These are phyloP conservation scores for Sonneratia alba DNA, from an alignment of 345 rosid species.

Conservation along the genomic window DNA sequence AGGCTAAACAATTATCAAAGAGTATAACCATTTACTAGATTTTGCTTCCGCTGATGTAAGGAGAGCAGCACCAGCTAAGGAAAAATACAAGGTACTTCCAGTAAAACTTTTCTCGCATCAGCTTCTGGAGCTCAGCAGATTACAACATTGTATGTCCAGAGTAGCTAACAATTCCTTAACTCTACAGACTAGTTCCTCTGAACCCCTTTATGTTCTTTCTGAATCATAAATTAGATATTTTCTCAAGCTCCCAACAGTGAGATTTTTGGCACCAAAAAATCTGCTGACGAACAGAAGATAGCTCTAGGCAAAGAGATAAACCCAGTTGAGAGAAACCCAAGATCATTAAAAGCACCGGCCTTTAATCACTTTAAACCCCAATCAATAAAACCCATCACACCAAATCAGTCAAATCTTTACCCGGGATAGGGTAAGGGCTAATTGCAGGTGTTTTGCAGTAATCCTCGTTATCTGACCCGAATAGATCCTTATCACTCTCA, in stretches of 20 bases:
- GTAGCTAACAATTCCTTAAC: neutral
- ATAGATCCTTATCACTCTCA: slow-evolving; percentile 51
- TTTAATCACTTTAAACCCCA: neutral
- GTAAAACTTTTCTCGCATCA: neutral
- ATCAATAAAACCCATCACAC: neutral
- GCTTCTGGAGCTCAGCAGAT: neutral
- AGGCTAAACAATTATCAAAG: neutral
- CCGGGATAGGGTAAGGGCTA: slow-evolving; percentile 65
- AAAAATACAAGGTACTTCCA: neutral
- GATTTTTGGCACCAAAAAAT: too few species aligned
- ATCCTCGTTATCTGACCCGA: slow-evolving; percentile 84
- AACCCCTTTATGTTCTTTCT: neutral
- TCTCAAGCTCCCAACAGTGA: too few species aligned
- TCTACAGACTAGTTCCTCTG: neutral
- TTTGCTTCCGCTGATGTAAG: neutral
- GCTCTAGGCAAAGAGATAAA: neutral
- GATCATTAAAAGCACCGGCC: neutral
- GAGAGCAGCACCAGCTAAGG: neutral
- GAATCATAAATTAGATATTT: neutral
- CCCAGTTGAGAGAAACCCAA: neutral
- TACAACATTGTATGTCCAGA: neutral
- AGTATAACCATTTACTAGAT: neutral
- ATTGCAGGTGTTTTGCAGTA: slow-evolving; percentile 64
- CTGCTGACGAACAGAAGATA: neutral
- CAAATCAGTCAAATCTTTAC: slow-evolving; percentile 20